Evolutionary conservation across 2,329 filamentous ascomycete genomes (phyloP).

Genomic region (Acephala macrosclerotiorum): DNA sequence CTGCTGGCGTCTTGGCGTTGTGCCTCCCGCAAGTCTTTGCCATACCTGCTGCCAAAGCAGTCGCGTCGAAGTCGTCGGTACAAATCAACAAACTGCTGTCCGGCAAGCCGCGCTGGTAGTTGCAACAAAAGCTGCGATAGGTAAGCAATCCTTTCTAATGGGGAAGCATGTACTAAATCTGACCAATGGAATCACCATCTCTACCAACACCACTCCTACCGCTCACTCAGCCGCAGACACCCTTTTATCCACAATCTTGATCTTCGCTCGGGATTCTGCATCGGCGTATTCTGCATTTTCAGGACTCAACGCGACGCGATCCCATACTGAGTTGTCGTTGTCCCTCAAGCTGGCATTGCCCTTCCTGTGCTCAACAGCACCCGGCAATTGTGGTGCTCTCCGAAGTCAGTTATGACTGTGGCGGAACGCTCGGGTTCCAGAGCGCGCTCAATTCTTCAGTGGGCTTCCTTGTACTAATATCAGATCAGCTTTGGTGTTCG

Average conservation of each 20-base stretch:
- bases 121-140: slow-evolving; percentile 18
- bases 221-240: slow-evolving; percentile 21
- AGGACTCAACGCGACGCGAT: slow-evolving; percentile 66
- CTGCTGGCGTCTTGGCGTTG: neutral
- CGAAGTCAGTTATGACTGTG: slow-evolving; percentile 53
- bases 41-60: neutral
- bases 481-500: slow-evolving; percentile 64
- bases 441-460: slow-evolving; percentile 58
- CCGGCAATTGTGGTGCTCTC: slow-evolving; percentile 56
- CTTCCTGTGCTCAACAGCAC: slow-evolving; percentile 59
- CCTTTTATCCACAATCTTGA: slow-evolving; percentile 55
- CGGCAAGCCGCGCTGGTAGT: slow-evolving; percentile 20
- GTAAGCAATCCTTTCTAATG: slow-evolving; percentile 3
- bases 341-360: slow-evolving; percentile 58
- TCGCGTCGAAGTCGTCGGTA: neutral
- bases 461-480: slow-evolving; percentile 62
- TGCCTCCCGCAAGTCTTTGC: neutral
- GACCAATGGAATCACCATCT: slow-evolving; percentile 25
- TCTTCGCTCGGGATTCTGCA: slow-evolving; percentile 60
- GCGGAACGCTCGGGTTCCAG: slow-evolving; percentile 46
- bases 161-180: slow-evolving; percentile 11
- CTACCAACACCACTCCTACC: slow-evolving; percentile 27
- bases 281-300: slow-evolving; percentile 57
- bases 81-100: slow-evolving; percentile 12
- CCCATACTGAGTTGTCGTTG: slow-evolving; percentile 60